Base-by-base conservation (phyloP, 805 yeast species). In the Saturnispora diversa region DNA sequence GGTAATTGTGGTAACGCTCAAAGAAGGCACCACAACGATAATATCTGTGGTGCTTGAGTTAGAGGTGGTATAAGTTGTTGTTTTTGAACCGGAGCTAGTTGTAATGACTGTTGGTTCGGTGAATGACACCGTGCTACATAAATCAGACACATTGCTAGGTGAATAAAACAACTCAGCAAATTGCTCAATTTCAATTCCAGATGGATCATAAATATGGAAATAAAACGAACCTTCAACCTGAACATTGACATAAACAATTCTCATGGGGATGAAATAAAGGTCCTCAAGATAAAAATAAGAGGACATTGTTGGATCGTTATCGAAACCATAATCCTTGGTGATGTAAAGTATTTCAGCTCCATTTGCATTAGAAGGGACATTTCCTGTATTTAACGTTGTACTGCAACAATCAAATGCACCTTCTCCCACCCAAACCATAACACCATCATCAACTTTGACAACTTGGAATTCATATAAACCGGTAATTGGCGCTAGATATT, bases 351-450 rank as follows among this genome's bases (percentile, higher is more conserved):
- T 32, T 7, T 40, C 40, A 7, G 22, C 20, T 10, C 35, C n/a
- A n/a, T n/a, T n/a, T n/a, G n/a, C n/a, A n/a, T n/a, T n/a, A n/a
- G n/a, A n/a, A n/a, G n/a, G n/a, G n/a, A n/a, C n/a, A n/a, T n/a
- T n/a, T n/a, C n/a, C n/a, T n/a, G n/a, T n/a, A n/a, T n/a, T n/a
- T 35, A 9, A 40, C 38, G 11, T 21, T 21, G 52, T 43, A 24
- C 48, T 43, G 49, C 67, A 58, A 49, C 72, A 68, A 22, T 53
- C 54, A 21, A 64, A 55, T 12, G 59, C 60, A 40, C 49, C 53
- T 6, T 55, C 55, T 31, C 63, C 64, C 38, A 57, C 43, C 34
- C 50, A 52, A 31, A 65, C 59, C 48, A 54, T 55, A 17, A 50
- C 59, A 16, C 51, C 46, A 46, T 63, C 66, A 50, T 62, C 66